Base-by-base conservation (phyloP, 2,329 filamentous ascomycete species). In the Cylindrodendrum hubeiense region DNA sequence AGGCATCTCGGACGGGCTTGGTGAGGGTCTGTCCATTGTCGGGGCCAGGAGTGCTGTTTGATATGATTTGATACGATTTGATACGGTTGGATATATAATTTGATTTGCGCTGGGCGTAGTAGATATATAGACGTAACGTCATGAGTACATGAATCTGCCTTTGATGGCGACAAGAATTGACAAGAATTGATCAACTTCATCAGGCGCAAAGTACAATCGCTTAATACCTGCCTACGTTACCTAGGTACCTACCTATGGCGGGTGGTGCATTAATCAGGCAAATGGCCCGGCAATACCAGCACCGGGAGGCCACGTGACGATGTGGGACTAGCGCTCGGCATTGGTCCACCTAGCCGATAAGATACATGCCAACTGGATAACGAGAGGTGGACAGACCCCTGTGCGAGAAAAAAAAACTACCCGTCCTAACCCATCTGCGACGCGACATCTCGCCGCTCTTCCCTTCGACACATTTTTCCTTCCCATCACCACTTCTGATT, bases 1-100 rank as follows among this genome's bases (percentile, higher is more conserved):
- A 15, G 92, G 91, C 0, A 81, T 93, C 44, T 88, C 89, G 71
- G 89, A 93, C 70, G 90, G 91, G 6, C 80, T 86, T 84, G 79
- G 81, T 19, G 77, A 79, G 63, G 78, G 78, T 9, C 66, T 79
- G 17, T 72, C 74, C 3, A 75, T 70, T 19, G 66, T 74, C 43
- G 67, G 73, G 28, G 60, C 70, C 2, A 71, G 52, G 26, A 43
- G 39, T n/a, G 50, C 26, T 43, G 47, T 37, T 10, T 41, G 28
- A 26, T 33, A 47, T n/a, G 28, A n/a, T n/a, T n/a, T n/a, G n/a
- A 33, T n/a, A 12, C n/a, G n/a, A 28, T 5, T 5, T 24, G 28
- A 49, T 17, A 17, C 3, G 21, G 33, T 22, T 15, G 12, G 13
- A 15, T 21, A 17, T 28, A 10, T 21, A 9, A 10, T 28, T 22